These are phyloP conservation scores for Dalbergia cochinchinensis DNA, from an alignment of 306 rosid genomes.

Conservation along the genomic window DNA sequence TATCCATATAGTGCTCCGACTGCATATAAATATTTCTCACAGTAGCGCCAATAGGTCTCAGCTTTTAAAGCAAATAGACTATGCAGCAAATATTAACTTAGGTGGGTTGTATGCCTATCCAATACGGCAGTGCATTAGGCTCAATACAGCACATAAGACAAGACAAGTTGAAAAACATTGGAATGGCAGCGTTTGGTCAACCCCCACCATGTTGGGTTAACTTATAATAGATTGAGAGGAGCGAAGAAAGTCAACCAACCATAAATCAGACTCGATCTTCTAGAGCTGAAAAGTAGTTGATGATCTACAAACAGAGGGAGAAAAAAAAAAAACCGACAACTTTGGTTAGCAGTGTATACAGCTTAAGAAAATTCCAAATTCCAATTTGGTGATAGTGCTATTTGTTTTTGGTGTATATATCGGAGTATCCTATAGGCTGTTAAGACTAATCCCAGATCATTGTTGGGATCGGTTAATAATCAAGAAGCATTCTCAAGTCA, in stretches of 20 bases:
- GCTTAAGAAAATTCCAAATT: not conserved
- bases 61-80: slow-evolving; percentile 40
- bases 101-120: slow-evolving; percentile 35
- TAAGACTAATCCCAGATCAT: no score
- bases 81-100: slow-evolving; percentile 42
- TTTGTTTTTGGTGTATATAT: no score
- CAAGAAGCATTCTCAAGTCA: no score
- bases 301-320: not conserved
- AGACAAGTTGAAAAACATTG: slow-evolving; percentile 33
- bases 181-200: slow-evolving; percentile 37
- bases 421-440: no score
- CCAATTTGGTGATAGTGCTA: not conserved
- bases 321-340: not conserved
- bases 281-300: not conserved
- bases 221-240: slow-evolving; percentile 10
- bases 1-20: no score
- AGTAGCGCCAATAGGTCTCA: slow-evolving; percentile 9
- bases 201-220: slow-evolving; percentile 29
- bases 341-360: slow-evolving; percentile 1
- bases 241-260: slow-evolving; percentile 36
- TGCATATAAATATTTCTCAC: no score
- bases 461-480: no score
- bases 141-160: not conserved
- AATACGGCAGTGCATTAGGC: not conserved
- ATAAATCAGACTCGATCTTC: slow-evolving; percentile 4